Evolutionary conservation across 225 moss, liverwort and hornwort species (phyloP), one percentile per base, ranked within the genome.

Genomic region (Polytrichum commune): DNA sequence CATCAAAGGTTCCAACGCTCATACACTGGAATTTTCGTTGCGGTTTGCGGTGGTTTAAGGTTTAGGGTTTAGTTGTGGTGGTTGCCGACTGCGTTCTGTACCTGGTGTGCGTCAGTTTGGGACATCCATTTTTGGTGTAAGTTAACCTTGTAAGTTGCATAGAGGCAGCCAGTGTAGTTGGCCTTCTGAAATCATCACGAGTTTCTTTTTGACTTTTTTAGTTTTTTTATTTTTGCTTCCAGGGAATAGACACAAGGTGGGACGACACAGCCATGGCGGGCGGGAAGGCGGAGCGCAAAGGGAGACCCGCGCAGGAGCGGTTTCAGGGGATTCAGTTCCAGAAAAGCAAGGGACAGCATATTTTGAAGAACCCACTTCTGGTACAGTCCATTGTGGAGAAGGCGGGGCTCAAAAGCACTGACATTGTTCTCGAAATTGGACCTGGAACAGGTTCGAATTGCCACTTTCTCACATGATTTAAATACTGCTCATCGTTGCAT

Each of bases 341-440:
- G 68, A 94, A 92, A 85, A 90, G 90, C 68, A 94, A 92, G 71
- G 94, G 94, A 28, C 94, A 94, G 79, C 94, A 94, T 77, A 94
- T 94, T 79, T 60, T 94, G 69, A 94, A 94, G 80, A 94, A 94
- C 64, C 94, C 94, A 1, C 75, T 94, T 55, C 81, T 94, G 54
- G 94, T 94, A 62, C 90, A 94, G 87, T 90, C 90, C 18, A 94
- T 94, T n/a, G 92, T 92, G 6, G 90, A 94, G 79, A 92, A 94
- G 79, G 94, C 94, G 27, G 90, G 81, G 46, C 84, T 94, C 38
- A 94, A 92, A 85, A 94, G 92, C 63, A 92, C 92, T 20, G 92
- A 94, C 63, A 83, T 85, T 66, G 92, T 94, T 46, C 85, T 94
- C 19, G 92, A 94, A 83, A 94, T 94, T 67, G 94, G 94, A 33